These are phyloP conservation scores for Tanacetum coccineum DNA, from an alignment of 129 eudicot species.

Conservation along the genomic window DNA sequence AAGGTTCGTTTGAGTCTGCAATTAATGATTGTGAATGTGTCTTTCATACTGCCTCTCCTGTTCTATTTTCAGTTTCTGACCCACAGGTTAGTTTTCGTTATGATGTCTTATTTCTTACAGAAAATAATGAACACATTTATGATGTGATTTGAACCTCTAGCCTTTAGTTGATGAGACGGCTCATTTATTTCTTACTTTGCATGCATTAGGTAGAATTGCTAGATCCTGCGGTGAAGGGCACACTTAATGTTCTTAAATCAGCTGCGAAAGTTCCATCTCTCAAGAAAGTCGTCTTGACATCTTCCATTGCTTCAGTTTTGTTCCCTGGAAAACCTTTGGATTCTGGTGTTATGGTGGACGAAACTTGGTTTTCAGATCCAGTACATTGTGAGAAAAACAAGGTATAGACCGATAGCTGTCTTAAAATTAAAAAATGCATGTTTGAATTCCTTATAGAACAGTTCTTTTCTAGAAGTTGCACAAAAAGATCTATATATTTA, in stretches of 20 bases:
- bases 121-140: too few species aligned
- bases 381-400: constrained; percentile 30
- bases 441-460: too few species aligned
- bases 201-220: constrained; percentile 36
- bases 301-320: constrained; percentile 43
- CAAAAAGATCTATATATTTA: too few species aligned
- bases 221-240: constrained; percentile 61
- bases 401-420: constrained; percentile 14
- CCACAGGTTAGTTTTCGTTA: constrained; percentile 32
- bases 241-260: constrained; percentile 51
- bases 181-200: not conserved
- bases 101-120: not conserved
- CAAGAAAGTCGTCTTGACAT: constrained; percentile 44
- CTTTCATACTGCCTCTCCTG: constrained; percentile 51
- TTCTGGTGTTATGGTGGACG: constrained; percentile 44
- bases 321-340: constrained; percentile 10
- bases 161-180: too few species aligned
- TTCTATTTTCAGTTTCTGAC: constrained; percentile 21
- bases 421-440: too few species aligned
- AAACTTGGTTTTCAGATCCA: constrained; percentile 54
- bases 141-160: too few species aligned
- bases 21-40: constrained; percentile 44
- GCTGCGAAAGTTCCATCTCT: constrained; percentile 43
- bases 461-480: too few species aligned
- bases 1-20: constrained; percentile 43